Evolutionary conservation across 129 eudicot genomes (phyloP).

Genomic region (Pulicaria dysenterica): DNA sequence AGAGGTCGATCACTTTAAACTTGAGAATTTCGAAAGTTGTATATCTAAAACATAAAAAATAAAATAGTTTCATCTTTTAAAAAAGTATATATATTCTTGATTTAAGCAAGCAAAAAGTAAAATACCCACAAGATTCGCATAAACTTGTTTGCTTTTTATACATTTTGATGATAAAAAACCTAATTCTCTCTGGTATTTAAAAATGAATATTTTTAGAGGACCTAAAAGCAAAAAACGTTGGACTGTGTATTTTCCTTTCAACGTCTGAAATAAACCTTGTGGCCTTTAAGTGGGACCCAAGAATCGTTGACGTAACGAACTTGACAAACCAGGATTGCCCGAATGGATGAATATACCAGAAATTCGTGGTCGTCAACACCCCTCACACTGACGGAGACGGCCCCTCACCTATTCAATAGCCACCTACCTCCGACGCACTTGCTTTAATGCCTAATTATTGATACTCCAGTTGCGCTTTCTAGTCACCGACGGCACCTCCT

Average conservation of each 20-base stretch:
- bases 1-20: too few relatives aligned
- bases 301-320: conserved; percentile 26
- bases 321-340: conserved; percentile 1
- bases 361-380: conserved; percentile 28
- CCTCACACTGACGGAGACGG: neutral
- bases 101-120: too few relatives aligned
- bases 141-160: too few relatives aligned
- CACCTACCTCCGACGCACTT: neutral
- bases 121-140: too few relatives aligned
- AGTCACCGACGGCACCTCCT: conserved; percentile 16
- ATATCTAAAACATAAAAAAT: too few relatives aligned
- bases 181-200: neutral
- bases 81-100: too few relatives aligned
- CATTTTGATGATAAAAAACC: neutral
- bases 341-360: conserved; percentile 5
- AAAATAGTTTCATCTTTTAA: too few relatives aligned
- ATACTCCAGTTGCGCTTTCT: conserved; percentile 26
- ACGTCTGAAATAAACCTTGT: neutral
- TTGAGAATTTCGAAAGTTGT: too few relatives aligned
- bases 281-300: conserved; percentile 18
- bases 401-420: conserved; percentile 23
- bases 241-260: neutral
- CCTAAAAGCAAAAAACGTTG: neutral
- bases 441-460: neutral
- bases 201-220: conserved; percentile 1